Evolutionary conservation across 139 green algal species (phyloP).

Genomic region (Coelastrella sp.): DNA sequence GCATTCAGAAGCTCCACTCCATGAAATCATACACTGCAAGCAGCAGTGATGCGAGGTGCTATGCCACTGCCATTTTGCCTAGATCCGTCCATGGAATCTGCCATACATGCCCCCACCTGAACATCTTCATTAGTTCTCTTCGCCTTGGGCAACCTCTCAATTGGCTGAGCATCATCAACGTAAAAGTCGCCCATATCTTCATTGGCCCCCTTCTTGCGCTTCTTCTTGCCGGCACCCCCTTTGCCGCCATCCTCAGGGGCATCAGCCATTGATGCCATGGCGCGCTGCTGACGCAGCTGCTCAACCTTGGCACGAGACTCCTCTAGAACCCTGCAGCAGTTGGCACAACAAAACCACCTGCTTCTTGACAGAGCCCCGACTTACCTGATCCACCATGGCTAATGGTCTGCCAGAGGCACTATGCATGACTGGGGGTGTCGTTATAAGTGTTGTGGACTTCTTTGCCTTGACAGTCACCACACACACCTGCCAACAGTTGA

Average conservation of each 20-base stretch:
- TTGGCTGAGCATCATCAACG: conserved; percentile 29
- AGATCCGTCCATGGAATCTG: not conserved
- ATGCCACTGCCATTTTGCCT: not conserved
- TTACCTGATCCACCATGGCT: too few species aligned
- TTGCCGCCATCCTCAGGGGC: conserved; percentile 4
- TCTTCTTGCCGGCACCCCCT: conserved; percentile 3
- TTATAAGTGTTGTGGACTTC: too few species aligned
- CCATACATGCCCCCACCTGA: not conserved
- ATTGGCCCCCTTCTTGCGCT: not conserved
- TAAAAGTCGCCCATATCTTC: conserved; percentile 31
- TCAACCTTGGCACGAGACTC: conserved; percentile 12
- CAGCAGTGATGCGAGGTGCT: not conserved
- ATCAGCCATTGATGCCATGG: not conserved
- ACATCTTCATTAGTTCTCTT: not conserved
- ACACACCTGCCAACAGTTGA: not conserved
- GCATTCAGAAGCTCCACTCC: not conserved
- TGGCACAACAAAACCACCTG: not conserved
- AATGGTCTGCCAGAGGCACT: too few species aligned
- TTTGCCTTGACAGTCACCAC: too few species aligned
- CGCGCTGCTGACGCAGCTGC: not conserved
- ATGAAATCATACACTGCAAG: not conserved
- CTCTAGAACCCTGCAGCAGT: conserved; percentile 16
- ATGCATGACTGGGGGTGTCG: too few species aligned
- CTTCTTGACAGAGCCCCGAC: too few species aligned
- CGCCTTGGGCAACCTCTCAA: conserved; percentile 32